Evolutionary conservation across 768 basidiomycete genomes (phyloP).

Genomic region (Rhodosporidiobolus sp.): DNA sequence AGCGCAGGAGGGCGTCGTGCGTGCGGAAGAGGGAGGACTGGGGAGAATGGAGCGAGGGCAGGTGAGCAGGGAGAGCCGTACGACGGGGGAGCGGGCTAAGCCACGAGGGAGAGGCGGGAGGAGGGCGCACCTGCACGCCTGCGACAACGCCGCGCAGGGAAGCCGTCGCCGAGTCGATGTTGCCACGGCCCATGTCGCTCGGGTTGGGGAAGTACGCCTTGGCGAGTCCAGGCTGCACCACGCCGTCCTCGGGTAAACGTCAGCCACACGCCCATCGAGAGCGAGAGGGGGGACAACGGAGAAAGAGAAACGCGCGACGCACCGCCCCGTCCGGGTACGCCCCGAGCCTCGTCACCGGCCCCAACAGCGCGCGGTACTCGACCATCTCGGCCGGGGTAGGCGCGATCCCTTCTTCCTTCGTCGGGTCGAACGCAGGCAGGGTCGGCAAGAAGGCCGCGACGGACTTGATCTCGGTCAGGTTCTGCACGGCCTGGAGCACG

Average conservation of each 20-base stretch:
- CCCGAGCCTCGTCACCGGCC: constrained; percentile 76
- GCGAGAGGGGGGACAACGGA: neutral
- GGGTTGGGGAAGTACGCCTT: constrained; percentile 81
- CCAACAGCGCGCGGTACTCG: constrained; percentile 58
- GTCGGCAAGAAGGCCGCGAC: constrained; percentile 65
- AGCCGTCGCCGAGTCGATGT: constrained; percentile 76
- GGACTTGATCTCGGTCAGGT: constrained; percentile 72
- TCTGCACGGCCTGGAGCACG: constrained; percentile 73
- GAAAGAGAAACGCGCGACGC: neutral
- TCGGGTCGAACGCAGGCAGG: constrained; percentile 12
- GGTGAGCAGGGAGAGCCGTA: neutral
- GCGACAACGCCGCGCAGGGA: constrained; percentile 83
- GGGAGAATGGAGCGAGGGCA: constrained; percentile 37
- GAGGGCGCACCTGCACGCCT: constrained; percentile 65
- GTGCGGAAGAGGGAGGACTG: constrained; percentile 74
- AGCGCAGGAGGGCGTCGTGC: constrained; percentile 81
- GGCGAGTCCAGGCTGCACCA: constrained; percentile 65
- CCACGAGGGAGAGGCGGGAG: neutral
- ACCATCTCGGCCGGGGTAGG: constrained; percentile 48
- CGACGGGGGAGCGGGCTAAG: neutral
- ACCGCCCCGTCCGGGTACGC: constrained; percentile 86
- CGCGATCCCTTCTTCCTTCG: constrained; percentile 10
- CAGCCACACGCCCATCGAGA: neutral
- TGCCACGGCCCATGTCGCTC: constrained; percentile 66
- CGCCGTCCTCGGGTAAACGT: constrained; percentile 5